Percentiles rank a stretch among this genome's conserved stretches.
Conservation (phyloP, 805 yeast species). For the Lipomyces yamanashiensis region DNA sequence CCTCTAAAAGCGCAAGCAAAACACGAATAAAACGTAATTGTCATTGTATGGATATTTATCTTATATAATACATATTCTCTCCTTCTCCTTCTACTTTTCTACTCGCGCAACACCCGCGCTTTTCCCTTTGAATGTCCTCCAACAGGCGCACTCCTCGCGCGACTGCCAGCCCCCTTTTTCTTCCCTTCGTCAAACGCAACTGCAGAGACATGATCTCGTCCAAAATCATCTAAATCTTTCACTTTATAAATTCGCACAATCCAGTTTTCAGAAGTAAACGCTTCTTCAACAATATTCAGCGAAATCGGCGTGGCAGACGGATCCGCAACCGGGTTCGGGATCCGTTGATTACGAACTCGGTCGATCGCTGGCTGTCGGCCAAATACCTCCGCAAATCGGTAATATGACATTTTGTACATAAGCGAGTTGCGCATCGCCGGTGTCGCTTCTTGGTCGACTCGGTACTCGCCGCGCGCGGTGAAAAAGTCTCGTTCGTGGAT, state of each 20-base stretch:
- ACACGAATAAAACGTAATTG: too few species aligned
- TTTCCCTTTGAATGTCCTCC: constrained; percentile 20
- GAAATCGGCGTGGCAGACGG: constrained; percentile 50
- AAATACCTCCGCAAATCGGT: constrained; percentile 77
- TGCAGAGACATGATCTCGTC: constrained; percentile 59
- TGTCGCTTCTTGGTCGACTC: constrained; percentile 81
- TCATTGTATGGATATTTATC: background rate
- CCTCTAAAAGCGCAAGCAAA: too few species aligned
- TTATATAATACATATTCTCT: background rate
- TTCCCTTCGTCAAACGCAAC: constrained; percentile 34
- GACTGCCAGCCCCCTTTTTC: constrained; percentile 9
- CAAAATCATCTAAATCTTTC: constrained; percentile 83
- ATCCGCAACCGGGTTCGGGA: constrained; percentile 48
- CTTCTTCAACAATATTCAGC: constrained; percentile 86
- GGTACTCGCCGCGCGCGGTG: constrained; percentile 84
- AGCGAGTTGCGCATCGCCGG: constrained; percentile 84
- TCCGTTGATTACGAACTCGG: constrained; percentile 84
- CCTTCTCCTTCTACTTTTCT: background rate
- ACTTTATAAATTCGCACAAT: constrained; percentile 91
- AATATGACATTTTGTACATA: constrained; percentile 93
- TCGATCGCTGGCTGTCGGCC: constrained; percentile 69
- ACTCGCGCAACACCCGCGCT: constrained; percentile 30
- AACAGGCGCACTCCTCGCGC: constrained; percentile 13
- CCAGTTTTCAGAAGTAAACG: constrained; percentile 95
- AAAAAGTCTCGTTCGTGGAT: constrained; percentile 83